Conservation (phyloP, 495 filamentous ascomycete species). For the Staphylotrichum longicolle region DNA sequence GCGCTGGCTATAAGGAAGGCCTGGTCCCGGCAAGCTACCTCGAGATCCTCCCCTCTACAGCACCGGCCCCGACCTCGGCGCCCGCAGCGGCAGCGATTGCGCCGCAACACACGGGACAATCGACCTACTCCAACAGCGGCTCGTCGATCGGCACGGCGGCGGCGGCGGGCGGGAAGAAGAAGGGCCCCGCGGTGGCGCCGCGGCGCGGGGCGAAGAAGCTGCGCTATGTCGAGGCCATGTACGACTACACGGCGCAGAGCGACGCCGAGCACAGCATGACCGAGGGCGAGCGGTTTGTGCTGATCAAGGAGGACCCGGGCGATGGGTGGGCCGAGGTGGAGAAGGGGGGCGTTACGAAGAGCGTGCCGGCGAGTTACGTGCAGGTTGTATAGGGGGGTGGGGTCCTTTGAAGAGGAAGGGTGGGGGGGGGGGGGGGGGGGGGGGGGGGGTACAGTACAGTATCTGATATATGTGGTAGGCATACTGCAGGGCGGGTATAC, state of each 20-base stretch:
- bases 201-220: slow-evolving; percentile 90
- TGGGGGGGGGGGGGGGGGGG: neutral
- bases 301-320: slow-evolving; percentile 77
- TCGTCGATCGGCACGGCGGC: slow-evolving; percentile 58
- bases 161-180: slow-evolving; percentile 64
- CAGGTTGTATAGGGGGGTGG: slow-evolving; percentile 54
- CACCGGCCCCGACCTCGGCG: slow-evolving; percentile 10
- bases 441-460: neutral
- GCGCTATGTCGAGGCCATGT: slow-evolving; percentile 90
- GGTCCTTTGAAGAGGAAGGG: neutral
- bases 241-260: slow-evolving; percentile 83
- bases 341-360: slow-evolving; percentile 82
- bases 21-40: slow-evolving; percentile 81
- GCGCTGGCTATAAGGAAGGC: slow-evolving; percentile 65
- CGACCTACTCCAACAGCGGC: slow-evolving; percentile 76
- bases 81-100: slow-evolving; percentile 37
- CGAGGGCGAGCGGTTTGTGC: slow-evolving; percentile 88
- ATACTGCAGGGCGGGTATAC: too few species aligned
- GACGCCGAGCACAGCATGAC: slow-evolving; percentile 85
- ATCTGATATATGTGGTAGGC: too few species aligned
- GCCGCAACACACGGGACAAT: slow-evolving; percentile 52
- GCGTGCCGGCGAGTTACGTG: slow-evolving; percentile 91
- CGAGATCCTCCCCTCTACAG: slow-evolving; percentile 31
- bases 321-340: slow-evolving; percentile 98
- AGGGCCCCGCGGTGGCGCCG: slow-evolving; percentile 90